Conservation (phyloP, 1,284 basidiomycete genomes). For the Ustilago crameri region DNA sequence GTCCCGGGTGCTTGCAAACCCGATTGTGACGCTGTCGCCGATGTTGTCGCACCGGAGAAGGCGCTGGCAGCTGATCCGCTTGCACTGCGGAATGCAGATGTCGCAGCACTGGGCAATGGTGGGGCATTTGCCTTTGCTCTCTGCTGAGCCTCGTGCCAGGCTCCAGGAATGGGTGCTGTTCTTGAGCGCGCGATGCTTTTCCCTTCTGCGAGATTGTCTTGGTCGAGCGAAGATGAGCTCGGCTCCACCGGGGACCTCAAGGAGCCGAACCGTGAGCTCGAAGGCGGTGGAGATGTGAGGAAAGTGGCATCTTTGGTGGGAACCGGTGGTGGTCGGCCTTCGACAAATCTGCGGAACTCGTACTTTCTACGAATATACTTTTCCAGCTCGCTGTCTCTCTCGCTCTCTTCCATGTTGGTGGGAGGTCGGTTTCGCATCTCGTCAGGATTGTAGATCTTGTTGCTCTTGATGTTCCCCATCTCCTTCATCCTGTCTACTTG, state of each 20-base stretch:
- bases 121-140: slow-evolving; percentile 32
- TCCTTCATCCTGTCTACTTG: slow-evolving; percentile 81
- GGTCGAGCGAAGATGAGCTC: slow-evolving; percentile 4
- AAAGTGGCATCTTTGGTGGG: slow-evolving; percentile 55
- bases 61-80: background rate
- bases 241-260: slow-evolving; percentile 13
- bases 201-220: slow-evolving; percentile 8
- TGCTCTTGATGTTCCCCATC: slow-evolving; percentile 81
- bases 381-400: slow-evolving; percentile 82
- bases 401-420: slow-evolving; percentile 79
- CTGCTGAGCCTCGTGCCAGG: slow-evolving; percentile 51
- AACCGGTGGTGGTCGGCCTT: slow-evolving; percentile 53
- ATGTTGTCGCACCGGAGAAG: too few species aligned
- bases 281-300: slow-evolving; percentile 28
- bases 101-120: slow-evolving; percentile 21
- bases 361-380: slow-evolving; percentile 80
- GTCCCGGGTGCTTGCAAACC: slow-evolving; percentile 18
- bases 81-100: slow-evolving; percentile 13
- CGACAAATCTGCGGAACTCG: slow-evolving; percentile 60
- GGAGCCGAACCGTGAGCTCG: slow-evolving; percentile 3
- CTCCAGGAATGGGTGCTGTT: slow-evolving; percentile 53
- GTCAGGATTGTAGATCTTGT: slow-evolving; percentile 79
- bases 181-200: slow-evolving; percentile 47
- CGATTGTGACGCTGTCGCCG: slow-evolving; percentile 8
- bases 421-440: slow-evolving; percentile 81